phyloP scores from a whole-genome alignment of 1,284 basidiomycete species.

The Ceratobasidium sp. region DNA sequence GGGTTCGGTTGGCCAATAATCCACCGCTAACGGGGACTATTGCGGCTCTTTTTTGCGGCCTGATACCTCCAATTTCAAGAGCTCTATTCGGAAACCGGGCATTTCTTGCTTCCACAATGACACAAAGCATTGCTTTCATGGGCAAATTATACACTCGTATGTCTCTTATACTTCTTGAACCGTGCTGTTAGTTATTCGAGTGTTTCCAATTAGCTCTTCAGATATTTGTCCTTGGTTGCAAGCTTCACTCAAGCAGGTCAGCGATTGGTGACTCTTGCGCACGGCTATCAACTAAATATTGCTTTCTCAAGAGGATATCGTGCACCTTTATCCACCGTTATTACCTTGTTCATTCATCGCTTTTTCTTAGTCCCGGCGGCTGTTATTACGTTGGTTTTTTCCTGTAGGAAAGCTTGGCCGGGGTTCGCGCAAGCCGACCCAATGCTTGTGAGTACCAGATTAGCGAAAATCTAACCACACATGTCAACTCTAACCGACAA shows the following conservation, averaged over 20 bases:
- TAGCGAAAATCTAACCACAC: no score
- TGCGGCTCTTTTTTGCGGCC: conserved; percentile 14
- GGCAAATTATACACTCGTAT: conserved; percentile 18
- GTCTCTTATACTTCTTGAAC: not conserved
- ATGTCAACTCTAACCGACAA: not conserved
- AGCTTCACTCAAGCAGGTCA: conserved; percentile 4
- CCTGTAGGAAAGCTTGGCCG: not conserved
- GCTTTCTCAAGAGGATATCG: not conserved
- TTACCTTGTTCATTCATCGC: conserved; percentile 7
- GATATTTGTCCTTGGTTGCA: conserved; percentile 20
- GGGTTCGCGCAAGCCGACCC: conserved; percentile 1
- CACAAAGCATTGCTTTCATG: conserved; percentile 7
- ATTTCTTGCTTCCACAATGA: conserved; percentile 3
- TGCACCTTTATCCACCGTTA: not conserved
- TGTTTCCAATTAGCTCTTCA: not conserved
- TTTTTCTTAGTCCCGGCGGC: conserved; percentile 11
- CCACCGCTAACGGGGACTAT: conserved; percentile 32
- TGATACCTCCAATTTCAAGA: conserved; percentile 8
- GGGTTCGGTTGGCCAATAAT: conserved; percentile 8
- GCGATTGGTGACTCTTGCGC: not conserved
- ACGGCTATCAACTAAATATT: not conserved
- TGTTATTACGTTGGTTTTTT: not conserved
- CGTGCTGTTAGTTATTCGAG: not conserved
- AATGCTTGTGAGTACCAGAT: conserved; percentile 4
- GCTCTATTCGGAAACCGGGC: not conserved